phyloP scores from a whole-genome alignment of 768 basidiomycete genomes.

The Dioszegia aurantiaca region DNA sequence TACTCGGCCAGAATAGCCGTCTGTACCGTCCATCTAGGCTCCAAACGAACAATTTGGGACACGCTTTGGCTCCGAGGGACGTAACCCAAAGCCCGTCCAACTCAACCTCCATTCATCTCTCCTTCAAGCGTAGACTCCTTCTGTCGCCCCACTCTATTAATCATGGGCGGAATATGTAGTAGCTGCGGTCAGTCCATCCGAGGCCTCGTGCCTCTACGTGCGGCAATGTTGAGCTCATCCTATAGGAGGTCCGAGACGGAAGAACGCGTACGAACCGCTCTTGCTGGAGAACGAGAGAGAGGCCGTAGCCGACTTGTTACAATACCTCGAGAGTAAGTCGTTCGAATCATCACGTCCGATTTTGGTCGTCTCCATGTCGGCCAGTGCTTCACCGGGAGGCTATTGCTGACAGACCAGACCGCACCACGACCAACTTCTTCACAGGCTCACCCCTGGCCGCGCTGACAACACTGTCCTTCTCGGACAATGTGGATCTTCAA shows the following conservation, averaged over 20 bases:
- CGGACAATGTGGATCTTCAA: conserved; percentile 98
- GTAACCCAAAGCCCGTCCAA: not conserved
- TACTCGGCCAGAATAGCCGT: too few relatives aligned
- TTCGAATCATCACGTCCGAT: not conserved
- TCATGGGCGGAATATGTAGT: conserved; percentile 37
- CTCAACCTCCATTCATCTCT: conserved; percentile 13
- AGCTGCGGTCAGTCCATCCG: conserved; percentile 30
- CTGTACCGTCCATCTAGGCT: too few relatives aligned
- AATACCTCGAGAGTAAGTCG: conserved; percentile 92
- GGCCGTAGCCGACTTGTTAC: conserved; percentile 93
- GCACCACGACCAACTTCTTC: conserved; percentile 98
- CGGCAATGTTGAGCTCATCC: conserved; percentile 11
- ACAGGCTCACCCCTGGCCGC: conserved; percentile 85
- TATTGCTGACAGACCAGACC: conserved; percentile 60
- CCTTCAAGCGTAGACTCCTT: not conserved
- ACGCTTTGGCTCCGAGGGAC: too few relatives aligned
- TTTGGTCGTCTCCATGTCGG: too few relatives aligned
- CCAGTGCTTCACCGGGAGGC: not conserved
- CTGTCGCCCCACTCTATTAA: not conserved
- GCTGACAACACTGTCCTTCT: conserved; percentile 93
- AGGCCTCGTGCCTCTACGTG: too few relatives aligned
- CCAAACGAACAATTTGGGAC: too few relatives aligned
- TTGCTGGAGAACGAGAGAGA: conserved; percentile 70
- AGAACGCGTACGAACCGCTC: conserved; percentile 52
- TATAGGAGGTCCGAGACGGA: conserved; percentile 44